Percentiles rank a stretch among this genome's conserved stretches.
These are phyloP conservation scores for Paecilomyces niveus DNA, from an alignment of 2,329 filamentous ascomycete species.

Conservation along the genomic window DNA sequence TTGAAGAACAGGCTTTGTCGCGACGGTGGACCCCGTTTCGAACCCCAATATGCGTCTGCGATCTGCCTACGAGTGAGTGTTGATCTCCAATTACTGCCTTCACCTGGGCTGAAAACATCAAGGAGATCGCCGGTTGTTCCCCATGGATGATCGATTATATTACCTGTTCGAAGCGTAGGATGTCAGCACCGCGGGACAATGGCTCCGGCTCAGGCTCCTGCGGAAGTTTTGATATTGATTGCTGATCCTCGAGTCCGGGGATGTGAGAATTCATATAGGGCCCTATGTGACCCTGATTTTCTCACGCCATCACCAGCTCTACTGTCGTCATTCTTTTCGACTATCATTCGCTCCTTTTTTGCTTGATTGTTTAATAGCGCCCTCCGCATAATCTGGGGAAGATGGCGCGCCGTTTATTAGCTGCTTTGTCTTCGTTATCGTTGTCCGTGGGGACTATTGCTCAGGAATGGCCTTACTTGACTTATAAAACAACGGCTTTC, in stretches of 20 bases:
- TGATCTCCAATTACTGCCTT: not conserved
- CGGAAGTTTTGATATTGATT: not conserved
- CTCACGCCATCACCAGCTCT: not conserved
- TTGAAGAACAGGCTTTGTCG: not conserved
- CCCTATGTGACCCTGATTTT: not conserved
- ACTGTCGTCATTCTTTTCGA: not conserved
- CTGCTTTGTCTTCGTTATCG: not conserved
- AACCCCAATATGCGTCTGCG: not conserved
- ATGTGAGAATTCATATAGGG: not conserved
- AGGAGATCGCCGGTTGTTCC: not conserved
- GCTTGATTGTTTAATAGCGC: conserved; percentile 29
- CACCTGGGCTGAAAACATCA: not conserved
- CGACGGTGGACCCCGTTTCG: not conserved
- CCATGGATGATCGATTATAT: not conserved
- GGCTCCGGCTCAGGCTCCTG: not conserved
- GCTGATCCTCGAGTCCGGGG: not conserved
- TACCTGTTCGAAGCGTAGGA: not conserved
- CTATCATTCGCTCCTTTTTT: conserved; percentile 11
- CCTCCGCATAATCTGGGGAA: not conserved
- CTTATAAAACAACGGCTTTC: conserved; percentile 10
- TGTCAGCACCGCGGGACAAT: not conserved
- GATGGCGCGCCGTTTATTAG: not conserved
- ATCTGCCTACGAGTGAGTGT: not conserved
- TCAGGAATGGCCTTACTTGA: conserved; percentile 9
- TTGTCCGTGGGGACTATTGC: not conserved